Conservation (phyloP, 2,329 filamentous ascomycete species). For the Chrysoporthe austroafricana region DNA sequence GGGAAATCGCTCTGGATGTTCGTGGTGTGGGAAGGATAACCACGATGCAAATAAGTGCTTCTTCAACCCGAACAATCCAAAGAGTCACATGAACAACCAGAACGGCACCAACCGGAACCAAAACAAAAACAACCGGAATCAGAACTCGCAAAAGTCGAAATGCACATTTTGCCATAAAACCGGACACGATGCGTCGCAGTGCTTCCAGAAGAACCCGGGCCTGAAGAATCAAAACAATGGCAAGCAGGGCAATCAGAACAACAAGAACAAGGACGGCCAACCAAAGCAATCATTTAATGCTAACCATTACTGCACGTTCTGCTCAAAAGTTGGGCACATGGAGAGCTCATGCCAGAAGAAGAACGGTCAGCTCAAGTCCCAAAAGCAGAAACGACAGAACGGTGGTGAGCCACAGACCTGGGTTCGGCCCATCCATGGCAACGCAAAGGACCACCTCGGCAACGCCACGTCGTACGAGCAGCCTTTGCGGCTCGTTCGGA, state of each 20-base stretch:
- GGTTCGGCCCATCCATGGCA: neutral
- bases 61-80: neutral
- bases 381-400: neutral
- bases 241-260: neutral
- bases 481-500: neutral
- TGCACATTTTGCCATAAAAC: constrained; percentile 1
- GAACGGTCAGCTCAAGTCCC: neutral
- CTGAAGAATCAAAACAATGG: neutral
- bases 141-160: neutral
- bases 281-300: neutral
- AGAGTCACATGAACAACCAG: neutral
- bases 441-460: neutral
- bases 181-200: constrained; percentile 1
- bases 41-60: neutral
- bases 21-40: neutral
- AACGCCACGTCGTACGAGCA: neutral
- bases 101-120: neutral
- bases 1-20: neutral
- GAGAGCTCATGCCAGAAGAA: neutral
- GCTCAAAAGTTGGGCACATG: neutral
- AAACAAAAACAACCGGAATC: neutral
- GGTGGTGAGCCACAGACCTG: neutral
- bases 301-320: neutral
- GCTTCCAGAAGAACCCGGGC: constrained; percentile 7
- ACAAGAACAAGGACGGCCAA: neutral